Evolutionary conservation across 164 flowering plant species (phyloP).

Genomic region (Malania oleifera): DNA sequence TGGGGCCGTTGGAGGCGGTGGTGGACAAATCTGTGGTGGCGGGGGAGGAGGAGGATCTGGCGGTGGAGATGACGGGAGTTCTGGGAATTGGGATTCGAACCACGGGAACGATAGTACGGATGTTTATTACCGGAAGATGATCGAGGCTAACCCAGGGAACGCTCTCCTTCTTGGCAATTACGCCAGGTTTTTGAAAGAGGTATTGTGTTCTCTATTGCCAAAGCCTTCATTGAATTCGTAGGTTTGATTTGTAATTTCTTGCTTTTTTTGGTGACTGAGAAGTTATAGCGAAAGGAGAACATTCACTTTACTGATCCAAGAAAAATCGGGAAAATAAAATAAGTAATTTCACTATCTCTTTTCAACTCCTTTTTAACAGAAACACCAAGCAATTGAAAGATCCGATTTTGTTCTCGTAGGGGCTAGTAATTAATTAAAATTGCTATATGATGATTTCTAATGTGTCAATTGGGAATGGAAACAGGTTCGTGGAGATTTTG

Average conservation of each 20-base stretch:
- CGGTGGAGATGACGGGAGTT: constrained; percentile 17
- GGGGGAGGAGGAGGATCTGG: constrained; percentile 15
- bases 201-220: constrained; percentile 12
- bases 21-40: constrained; percentile 20
- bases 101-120: constrained; percentile 27
- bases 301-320: neutral
- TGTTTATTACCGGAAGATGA: constrained; percentile 50
- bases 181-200: constrained; percentile 63
- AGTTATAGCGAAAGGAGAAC: too few species aligned
- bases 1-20: constrained; percentile 22
- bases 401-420: too few species aligned
- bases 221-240: neutral
- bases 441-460: too few species aligned
- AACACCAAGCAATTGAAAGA: too few species aligned
- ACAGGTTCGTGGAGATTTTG: constrained; percentile 65
- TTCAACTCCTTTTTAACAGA: too few species aligned
- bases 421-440: too few species aligned
- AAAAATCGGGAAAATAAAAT: neutral
- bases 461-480: neutral
- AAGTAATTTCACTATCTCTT: too few species aligned
- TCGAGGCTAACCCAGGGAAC: constrained; percentile 57
- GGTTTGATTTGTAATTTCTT: neutral
- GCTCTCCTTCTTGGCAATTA: constrained; percentile 51
- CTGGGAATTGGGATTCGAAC: constrained; percentile 19
- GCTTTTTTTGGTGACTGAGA: neutral